These are phyloP conservation scores for Xylaria longipes DNA, from an alignment of 495 filamentous ascomycete species.

Conservation along the genomic window DNA sequence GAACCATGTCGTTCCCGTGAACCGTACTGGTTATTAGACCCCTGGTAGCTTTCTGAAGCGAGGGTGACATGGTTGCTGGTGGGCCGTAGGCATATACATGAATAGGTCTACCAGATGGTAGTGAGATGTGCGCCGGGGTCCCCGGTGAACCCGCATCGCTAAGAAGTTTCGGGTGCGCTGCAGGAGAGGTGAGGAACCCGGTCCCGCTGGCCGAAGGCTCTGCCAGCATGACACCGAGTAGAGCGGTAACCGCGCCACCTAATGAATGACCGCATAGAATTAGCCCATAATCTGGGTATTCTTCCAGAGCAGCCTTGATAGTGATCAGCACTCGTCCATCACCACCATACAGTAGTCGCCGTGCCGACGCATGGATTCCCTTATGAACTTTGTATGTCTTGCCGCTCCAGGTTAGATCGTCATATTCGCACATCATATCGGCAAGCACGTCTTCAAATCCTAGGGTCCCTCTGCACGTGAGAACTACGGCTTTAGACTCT, in stretches of 20 bases:
- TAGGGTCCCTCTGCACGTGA: slow-evolving; percentile 77
- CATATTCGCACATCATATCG: slow-evolving; percentile 83
- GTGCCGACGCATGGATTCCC: slow-evolving; percentile 80
- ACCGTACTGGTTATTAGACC: slow-evolving; percentile 78
- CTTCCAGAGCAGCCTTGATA: slow-evolving; percentile 72
- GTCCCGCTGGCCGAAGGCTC: slow-evolving; percentile 57
- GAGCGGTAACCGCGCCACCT: slow-evolving; percentile 75
- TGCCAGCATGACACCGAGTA: slow-evolving; percentile 76
- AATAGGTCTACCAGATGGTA: slow-evolving; percentile 71
- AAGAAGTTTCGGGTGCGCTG: slow-evolving; percentile 52
- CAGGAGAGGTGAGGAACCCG: slow-evolving; percentile 55
- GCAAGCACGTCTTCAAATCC: slow-evolving; percentile 83
- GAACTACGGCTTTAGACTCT: slow-evolving; percentile 76
- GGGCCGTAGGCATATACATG: slow-evolving; percentile 84
- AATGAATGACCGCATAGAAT: slow-evolving; percentile 80
- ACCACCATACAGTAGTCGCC: slow-evolving; percentile 68
- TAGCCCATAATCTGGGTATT: slow-evolving; percentile 75
- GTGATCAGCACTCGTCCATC: slow-evolving; percentile 71
- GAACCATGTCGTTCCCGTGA: slow-evolving; percentile 75
- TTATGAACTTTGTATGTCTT: slow-evolving; percentile 77
- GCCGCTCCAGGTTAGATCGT: slow-evolving; percentile 71
- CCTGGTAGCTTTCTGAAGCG: slow-evolving; percentile 73
- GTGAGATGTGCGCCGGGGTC: slow-evolving; percentile 48
- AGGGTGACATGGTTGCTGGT: slow-evolving; percentile 73
- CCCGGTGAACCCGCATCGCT: slow-evolving; percentile 31